phyloP scores from a whole-genome alignment of 441 rosid species.

The Gossypium aridum region DNA sequence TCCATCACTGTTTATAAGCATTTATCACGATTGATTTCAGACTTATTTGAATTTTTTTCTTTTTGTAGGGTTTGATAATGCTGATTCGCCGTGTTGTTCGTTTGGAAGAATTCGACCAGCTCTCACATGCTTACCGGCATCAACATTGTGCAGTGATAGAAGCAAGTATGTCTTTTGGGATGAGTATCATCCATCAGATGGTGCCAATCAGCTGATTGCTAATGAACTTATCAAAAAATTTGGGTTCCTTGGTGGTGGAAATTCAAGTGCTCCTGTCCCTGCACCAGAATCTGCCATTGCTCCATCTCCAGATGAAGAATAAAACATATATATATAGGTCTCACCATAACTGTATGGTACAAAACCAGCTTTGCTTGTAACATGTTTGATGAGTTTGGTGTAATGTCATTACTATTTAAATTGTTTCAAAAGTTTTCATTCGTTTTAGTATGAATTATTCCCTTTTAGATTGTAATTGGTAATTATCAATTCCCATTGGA shows the following conservation, averaged over 20 bases:
- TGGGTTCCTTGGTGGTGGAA: slow-evolving; percentile 31
- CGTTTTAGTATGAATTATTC: no score
- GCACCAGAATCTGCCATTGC: slow-evolving; percentile 27
- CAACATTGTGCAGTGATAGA: slow-evolving; percentile 74
- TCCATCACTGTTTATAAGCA: not conserved
- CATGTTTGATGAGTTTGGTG: not conserved
- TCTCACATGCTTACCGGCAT: slow-evolving; percentile 74
- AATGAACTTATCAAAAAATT: slow-evolving; percentile 66
- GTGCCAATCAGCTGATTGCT: slow-evolving; percentile 74
- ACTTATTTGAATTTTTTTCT: no score
- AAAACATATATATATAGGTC: not conserved
- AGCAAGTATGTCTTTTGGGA: slow-evolving; percentile 95
- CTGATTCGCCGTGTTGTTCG: slow-evolving; percentile 92
- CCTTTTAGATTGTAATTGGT: no score
- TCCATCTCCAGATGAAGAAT: not conserved
- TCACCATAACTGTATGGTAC: not conserved
- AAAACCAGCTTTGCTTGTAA: not conserved
- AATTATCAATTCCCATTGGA: no score
- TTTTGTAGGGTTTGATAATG: slow-evolving; percentile 57
- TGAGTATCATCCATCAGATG: slow-evolving; percentile 86
- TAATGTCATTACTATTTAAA: not conserved
- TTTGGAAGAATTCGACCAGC: slow-evolving; percentile 77
- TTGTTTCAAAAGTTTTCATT: not conserved
- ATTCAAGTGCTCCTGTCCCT: slow-evolving; percentile 30
- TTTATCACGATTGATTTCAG: not conserved